Conservation (phyloP, 1,139 yeast genomes). For the Arxiozyma telluris region DNA sequence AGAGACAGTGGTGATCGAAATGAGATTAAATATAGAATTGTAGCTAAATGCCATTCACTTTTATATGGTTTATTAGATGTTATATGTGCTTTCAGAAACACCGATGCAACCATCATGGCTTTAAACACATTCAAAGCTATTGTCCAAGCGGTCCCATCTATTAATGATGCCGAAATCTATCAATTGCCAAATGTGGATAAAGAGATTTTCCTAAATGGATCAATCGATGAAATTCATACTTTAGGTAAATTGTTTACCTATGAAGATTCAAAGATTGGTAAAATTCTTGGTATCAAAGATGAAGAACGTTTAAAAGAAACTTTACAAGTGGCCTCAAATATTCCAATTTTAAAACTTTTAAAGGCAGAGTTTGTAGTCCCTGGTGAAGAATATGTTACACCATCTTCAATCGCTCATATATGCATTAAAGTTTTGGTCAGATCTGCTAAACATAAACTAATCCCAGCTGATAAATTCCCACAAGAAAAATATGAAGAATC, state of each 20-base stretch:
- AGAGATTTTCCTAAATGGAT: constrained; percentile 24
- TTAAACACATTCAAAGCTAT: constrained; percentile 64
- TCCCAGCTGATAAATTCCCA: constrained; percentile 24
- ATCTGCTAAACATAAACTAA: constrained; percentile 51
- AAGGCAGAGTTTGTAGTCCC: constrained; percentile 77
- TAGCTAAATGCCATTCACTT: constrained; percentile 56
- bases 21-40: constrained; percentile 44
- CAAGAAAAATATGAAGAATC: constrained; percentile 39
- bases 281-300: constrained; percentile 48
- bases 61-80: constrained; percentile 72
- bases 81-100: constrained; percentile 68
- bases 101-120: constrained; percentile 53
- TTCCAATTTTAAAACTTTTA: constrained; percentile 63
- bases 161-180: constrained; percentile 53
- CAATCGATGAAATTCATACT: constrained; percentile 43
- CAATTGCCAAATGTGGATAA: constrained; percentile 72
- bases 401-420: constrained; percentile 65
- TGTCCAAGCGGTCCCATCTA: constrained; percentile 64
- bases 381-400: constrained; percentile 72
- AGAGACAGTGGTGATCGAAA: constrained; percentile 29
- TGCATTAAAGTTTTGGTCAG: constrained; percentile 66
- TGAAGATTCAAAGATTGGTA: constrained; percentile 45
- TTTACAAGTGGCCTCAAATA: constrained; percentile 49
- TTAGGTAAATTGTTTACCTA: constrained; percentile 60
- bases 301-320: constrained; percentile 40